These are phyloP conservation scores for Pterocarpus santalinus DNA, from an alignment of 306 rosid genomes.

Conservation along the genomic window DNA sequence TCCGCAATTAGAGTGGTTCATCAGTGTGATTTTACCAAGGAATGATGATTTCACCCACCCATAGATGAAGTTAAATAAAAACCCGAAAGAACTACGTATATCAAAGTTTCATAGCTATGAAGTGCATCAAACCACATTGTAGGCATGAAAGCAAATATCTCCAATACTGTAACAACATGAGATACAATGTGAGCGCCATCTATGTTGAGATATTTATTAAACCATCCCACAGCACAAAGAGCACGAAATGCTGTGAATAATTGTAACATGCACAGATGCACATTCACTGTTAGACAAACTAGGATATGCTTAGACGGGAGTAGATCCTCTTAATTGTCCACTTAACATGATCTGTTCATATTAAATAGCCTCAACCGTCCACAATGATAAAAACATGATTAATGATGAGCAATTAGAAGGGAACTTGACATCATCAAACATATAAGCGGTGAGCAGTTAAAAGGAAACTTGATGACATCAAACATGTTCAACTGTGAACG, in stretches of 20 bases:
- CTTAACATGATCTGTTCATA: no score
- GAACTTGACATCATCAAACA: no score
- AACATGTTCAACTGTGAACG: no score
- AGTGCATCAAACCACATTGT: conserved; percentile 5
- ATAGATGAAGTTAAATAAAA: background rate
- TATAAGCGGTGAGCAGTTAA: no score
- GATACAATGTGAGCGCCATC: background rate
- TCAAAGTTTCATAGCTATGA: conserved; percentile 28
- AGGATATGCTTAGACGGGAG: background rate
- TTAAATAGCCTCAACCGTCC: no score
- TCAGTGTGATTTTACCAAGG: conserved; percentile 27
- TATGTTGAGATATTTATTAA: conserved; percentile 9
- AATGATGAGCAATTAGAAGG: no score
- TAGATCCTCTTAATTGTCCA: no score
- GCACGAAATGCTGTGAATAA: conserved; percentile 27
- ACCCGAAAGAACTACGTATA: background rate
- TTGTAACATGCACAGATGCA: conserved; percentile 17
- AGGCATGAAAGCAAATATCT: conserved; percentile 6
- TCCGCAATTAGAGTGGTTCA: conserved; percentile 26
- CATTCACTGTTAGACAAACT: conserved; percentile 15
- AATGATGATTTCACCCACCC: background rate
- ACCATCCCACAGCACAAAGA: conserved; percentile 12
- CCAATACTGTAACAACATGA: background rate
- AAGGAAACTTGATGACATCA: no score
- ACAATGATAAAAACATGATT: no score